Evolutionary conservation across 495 filamentous ascomycete genomes (phyloP).

Genomic region (Penicillium tannophilum): DNA sequence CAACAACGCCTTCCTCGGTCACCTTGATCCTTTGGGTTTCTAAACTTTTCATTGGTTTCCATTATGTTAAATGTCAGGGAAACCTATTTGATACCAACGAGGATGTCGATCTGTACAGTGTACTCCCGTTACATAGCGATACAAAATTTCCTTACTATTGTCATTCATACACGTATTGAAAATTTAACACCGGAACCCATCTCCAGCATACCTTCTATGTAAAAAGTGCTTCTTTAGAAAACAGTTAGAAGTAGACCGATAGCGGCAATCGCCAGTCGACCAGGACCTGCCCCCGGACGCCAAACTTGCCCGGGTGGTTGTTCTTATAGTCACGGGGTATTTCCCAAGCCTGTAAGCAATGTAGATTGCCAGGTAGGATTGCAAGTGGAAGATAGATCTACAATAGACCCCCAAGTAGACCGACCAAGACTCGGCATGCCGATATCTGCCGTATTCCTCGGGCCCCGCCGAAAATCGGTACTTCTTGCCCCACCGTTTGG

Average conservation of each 20-base stretch:
- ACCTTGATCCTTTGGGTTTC: constrained; percentile 36
- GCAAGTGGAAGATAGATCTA: too few relatives aligned
- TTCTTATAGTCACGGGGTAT: too few relatives aligned
- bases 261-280: too few relatives aligned
- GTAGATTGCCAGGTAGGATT: too few relatives aligned
- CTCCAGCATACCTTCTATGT: not conserved
- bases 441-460: constrained; percentile 20
- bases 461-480: constrained; percentile 25
- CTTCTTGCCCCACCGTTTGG: constrained; percentile 25
- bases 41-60: not conserved
- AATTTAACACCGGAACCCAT: not conserved
- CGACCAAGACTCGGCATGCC: constrained; percentile 23
- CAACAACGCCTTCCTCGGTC: constrained; percentile 62
- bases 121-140: not conserved
- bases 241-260: not conserved
- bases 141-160: not conserved
- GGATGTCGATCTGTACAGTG: not conserved
- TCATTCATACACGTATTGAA: not conserved
- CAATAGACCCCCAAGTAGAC: not conserved
- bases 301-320: too few relatives aligned
- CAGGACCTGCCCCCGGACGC: too few relatives aligned
- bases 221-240: not conserved
- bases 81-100: not conserved
- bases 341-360: too few relatives aligned
- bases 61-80: not conserved